Evolutionary conservation across 2,329 filamentous ascomycete species (phyloP).

Genomic region (Fusarium robinianum): DNA sequence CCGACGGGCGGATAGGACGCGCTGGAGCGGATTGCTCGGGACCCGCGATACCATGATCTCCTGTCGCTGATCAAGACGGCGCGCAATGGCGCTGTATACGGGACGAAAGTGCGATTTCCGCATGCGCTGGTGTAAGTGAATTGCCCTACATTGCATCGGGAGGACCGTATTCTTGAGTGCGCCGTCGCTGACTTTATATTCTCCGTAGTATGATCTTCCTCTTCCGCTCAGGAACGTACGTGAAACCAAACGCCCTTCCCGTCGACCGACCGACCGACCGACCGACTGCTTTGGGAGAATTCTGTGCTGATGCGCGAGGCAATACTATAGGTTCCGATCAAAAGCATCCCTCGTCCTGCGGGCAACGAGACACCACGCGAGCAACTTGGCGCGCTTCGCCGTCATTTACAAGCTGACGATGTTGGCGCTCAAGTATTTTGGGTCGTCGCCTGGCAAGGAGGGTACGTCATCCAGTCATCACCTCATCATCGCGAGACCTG

Average conservation of each 20-base stretch:
- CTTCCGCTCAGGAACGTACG: conserved; percentile 87
- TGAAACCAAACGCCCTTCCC: conserved; percentile 32
- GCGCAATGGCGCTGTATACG: conserved; percentile 96
- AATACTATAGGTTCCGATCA: conserved; percentile 63
- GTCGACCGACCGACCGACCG: not conserved
- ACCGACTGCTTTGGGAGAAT: not conserved
- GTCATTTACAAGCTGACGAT: conserved; percentile 86
- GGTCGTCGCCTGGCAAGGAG: conserved; percentile 63
- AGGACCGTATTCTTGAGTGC: not conserved
- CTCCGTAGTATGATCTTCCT: conserved; percentile 84
- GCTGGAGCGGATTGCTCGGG: conserved; percentile 76
- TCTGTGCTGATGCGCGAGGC: conserved; percentile 21
- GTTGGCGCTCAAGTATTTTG: conserved; percentile 70
- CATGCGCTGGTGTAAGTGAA: conserved; percentile 82
- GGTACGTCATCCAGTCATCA: conserved; percentile 51
- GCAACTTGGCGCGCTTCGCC: conserved; percentile 90
- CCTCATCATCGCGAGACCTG: too few species aligned
- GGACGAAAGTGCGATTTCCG: conserved; percentile 95
- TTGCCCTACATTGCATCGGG: not conserved
- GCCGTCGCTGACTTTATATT: conserved; percentile 23
- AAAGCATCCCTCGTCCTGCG: conserved; percentile 79
- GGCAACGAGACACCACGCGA: conserved; percentile 87
- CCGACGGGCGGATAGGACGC: conserved; percentile 54
- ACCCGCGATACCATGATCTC: conserved; percentile 83
- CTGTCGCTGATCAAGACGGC: conserved; percentile 88